phyloP scores from a whole-genome alignment of 805 yeast species.

The Trichomonascus vanleenenianus region DNA sequence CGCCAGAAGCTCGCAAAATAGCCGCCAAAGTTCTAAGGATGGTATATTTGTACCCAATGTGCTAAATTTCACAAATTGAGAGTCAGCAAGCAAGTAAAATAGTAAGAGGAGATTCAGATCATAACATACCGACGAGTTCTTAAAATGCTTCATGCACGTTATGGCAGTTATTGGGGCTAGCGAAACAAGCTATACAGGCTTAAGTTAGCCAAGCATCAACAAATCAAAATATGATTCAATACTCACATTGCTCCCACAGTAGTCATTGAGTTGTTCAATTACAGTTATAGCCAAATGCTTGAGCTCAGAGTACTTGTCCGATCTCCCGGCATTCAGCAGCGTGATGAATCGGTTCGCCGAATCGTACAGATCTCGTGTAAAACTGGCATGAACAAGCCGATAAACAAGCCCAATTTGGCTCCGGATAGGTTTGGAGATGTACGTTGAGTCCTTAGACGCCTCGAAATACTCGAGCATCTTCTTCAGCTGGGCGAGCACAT shows the following conservation, averaged over 20 bases:
- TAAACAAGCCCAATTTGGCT: neutral
- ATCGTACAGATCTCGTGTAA: constrained; percentile 18
- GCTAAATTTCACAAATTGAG: too few relatives aligned
- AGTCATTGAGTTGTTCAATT: constrained; percentile 21
- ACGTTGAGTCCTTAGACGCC: too few relatives aligned
- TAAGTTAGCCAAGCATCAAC: neutral
- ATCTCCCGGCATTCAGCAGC: constrained; percentile 18
- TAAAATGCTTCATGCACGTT: constrained; percentile 21
- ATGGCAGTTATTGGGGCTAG: constrained; percentile 26
- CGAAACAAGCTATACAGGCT: constrained; percentile 21
- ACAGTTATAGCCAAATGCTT: constrained; percentile 23
- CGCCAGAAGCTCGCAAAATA: constrained; percentile 20
- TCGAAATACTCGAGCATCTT: too few relatives aligned
- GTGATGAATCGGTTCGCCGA: constrained; percentile 19
- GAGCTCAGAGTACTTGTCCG: constrained; percentile 23
- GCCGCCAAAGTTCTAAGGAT: constrained; percentile 18
- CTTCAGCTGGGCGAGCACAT: too few relatives aligned
- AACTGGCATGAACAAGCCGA: neutral
- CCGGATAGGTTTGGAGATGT: neutral
- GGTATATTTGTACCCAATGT: constrained; percentile 24
- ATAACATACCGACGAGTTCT: constrained; percentile 17
- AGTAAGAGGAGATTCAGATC: neutral
- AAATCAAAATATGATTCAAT: constrained; percentile 2
- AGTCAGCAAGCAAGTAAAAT: too few relatives aligned
- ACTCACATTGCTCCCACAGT: constrained; percentile 22